Conservation (phyloP, 2,329 filamentous ascomycete species). For the Cladosporium sp. region DNA sequence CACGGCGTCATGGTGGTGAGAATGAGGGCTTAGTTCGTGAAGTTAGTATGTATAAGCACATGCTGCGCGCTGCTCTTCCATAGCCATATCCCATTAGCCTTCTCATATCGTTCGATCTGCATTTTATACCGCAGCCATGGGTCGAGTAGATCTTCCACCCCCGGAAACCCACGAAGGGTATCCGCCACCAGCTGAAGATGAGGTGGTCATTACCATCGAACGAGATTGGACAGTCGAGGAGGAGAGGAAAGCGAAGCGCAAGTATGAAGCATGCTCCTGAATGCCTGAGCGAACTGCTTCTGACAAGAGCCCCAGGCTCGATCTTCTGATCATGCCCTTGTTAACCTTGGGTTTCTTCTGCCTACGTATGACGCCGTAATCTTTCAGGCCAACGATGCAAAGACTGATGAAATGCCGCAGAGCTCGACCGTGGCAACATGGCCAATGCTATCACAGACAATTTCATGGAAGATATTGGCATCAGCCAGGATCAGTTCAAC, state of each 20-base stretch:
- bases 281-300: background rate
- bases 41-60: conserved; percentile 13
- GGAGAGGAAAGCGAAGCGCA: conserved; percentile 34
- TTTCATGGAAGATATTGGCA: conserved; percentile 35
- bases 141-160: conserved; percentile 14
- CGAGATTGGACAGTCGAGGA: conserved; percentile 33
- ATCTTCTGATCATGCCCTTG: conserved; percentile 37
- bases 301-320: conserved; percentile 25
- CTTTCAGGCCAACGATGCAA: too few species aligned
- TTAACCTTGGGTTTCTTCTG: conserved; percentile 38
- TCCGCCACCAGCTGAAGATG: conserved; percentile 12
- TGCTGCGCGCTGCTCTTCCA: background rate
- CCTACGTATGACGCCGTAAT: conserved; percentile 25
- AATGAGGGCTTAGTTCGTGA: background rate
- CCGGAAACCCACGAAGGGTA: background rate
- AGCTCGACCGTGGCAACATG: conserved; percentile 30
- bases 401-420: background rate
- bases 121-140: background rate
- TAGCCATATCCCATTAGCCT: background rate
- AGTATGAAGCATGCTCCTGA: conserved; percentile 23
- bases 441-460: conserved; percentile 36
- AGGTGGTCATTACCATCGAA: conserved; percentile 18
- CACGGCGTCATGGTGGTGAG: background rate
- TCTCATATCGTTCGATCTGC: background rate
- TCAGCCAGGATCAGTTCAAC: conserved; percentile 37